Conservation (phyloP, 2,329 filamentous ascomycete species). For the Pyrenophora tritici-repentis region DNA sequence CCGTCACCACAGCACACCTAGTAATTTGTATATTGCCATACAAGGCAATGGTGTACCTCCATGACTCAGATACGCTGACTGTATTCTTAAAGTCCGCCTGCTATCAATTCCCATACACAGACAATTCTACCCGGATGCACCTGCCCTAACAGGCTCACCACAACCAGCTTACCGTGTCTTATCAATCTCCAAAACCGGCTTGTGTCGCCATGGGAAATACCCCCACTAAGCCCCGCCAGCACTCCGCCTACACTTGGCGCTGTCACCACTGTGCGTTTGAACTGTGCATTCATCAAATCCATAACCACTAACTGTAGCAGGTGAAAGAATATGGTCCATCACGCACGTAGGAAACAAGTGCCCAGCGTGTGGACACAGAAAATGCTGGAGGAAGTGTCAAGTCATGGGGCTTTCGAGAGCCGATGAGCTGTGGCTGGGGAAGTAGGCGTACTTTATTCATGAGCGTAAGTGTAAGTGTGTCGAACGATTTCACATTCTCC, state of each 20-base stretch:
- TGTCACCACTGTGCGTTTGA: neutral
- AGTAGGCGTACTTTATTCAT: neutral
- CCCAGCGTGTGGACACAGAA: slow-evolving; percentile 3
- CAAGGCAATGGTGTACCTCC: too few relatives aligned
- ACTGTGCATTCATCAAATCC: fast-evolving
- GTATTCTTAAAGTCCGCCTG: too few relatives aligned
- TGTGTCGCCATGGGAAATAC: slow-evolving; percentile 1
- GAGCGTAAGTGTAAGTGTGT: too few relatives aligned
- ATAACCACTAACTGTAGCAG: neutral
- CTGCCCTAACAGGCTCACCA: too few relatives aligned
- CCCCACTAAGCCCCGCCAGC: neutral
- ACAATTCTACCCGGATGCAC: too few relatives aligned
- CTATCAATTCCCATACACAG: too few relatives aligned
- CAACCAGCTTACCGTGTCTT: too few relatives aligned
- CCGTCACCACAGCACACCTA: too few relatives aligned
- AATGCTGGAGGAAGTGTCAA: slow-evolving; percentile 7
- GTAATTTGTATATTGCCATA: too few relatives aligned
- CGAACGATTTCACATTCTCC: too few relatives aligned
- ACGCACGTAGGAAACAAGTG: slow-evolving; percentile 2
- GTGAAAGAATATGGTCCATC: neutral
- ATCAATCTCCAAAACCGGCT: too few relatives aligned
- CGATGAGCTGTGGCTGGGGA: slow-evolving; percentile 9
- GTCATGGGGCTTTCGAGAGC: neutral
- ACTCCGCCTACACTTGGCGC: slow-evolving; percentile 3
- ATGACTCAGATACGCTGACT: too few relatives aligned